Evolutionary conservation across 2,329 filamentous ascomycete species (phyloP).

Genomic region (Aspergillus quadrilineatus): DNA sequence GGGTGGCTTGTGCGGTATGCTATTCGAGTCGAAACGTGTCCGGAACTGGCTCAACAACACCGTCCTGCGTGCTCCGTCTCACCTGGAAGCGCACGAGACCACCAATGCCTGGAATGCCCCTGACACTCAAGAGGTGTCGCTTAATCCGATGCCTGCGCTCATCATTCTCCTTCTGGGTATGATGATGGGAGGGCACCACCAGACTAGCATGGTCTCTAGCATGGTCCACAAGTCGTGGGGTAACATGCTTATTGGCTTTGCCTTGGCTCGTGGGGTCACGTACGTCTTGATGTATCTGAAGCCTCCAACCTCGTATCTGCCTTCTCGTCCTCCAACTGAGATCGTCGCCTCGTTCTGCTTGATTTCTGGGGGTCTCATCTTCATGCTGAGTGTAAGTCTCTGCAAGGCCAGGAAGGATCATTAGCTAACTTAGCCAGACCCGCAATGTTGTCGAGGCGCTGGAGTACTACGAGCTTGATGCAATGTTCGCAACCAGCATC

Average conservation of each 20-base stretch:
- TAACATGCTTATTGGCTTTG: constrained; percentile 75
- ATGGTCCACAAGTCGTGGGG: constrained; percentile 98
- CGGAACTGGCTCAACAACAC: constrained; percentile 57
- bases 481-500: constrained; percentile 91
- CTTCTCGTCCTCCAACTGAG: constrained; percentile 85
- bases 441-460: constrained; percentile 75
- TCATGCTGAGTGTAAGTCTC: constrained; percentile 79
- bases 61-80: constrained; percentile 43
- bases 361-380: constrained; percentile 81
- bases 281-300: constrained; percentile 78
- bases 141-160: constrained; percentile 85
- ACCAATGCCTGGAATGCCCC: constrained; percentile 58
- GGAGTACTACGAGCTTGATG: constrained; percentile 73
- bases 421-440: constrained; percentile 51
- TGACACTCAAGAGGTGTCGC: constrained; percentile 67
- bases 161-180: constrained; percentile 83
- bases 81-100: constrained; percentile 36
- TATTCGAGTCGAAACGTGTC: constrained; percentile 72
- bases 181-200: constrained; percentile 95
- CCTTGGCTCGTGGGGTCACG: constrained; percentile 73
- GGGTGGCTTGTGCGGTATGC: constrained; percentile 82
- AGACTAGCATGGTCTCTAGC: constrained; percentile 75
- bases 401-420: too few species aligned
- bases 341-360: constrained; percentile 84
- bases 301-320: constrained; percentile 75